Conservation (phyloP, 805 yeast species). For the Yarrowia deformans region DNA sequence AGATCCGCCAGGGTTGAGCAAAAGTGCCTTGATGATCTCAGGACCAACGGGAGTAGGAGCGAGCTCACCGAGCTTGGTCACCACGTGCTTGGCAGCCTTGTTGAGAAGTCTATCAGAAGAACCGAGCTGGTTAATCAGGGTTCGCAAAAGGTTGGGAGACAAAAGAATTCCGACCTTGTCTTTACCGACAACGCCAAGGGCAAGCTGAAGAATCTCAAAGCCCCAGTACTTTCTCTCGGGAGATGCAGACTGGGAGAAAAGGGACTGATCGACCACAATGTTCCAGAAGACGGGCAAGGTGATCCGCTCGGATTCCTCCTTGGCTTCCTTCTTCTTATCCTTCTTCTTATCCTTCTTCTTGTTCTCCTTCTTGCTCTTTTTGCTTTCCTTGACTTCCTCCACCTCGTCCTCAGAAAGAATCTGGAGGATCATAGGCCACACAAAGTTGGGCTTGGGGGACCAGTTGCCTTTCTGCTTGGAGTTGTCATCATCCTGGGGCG, state of each 20-base stretch:
- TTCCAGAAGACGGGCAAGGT: slow-evolving; percentile 76
- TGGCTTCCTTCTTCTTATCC: slow-evolving; percentile 43
- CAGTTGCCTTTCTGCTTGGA: slow-evolving; percentile 43
- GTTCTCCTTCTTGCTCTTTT: slow-evolving; percentile 41
- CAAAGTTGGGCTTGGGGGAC: slow-evolving; percentile 47
- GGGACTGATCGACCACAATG: slow-evolving; percentile 76
- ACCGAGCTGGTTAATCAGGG: slow-evolving; percentile 76
- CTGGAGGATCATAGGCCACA: slow-evolving; percentile 44
- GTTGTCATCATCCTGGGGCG: slow-evolving; percentile 51
- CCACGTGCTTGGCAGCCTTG: slow-evolving; percentile 65
- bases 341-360: slow-evolving; percentile 43
- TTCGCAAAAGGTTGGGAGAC: slow-evolving; percentile 65
- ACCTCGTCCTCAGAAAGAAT: slow-evolving; percentile 28
- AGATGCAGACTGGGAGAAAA: slow-evolving; percentile 78
- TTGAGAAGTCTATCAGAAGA: slow-evolving; percentile 70
- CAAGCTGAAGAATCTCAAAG: slow-evolving; percentile 68
- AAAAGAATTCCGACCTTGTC: slow-evolving; percentile 45
- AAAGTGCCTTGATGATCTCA: slow-evolving; percentile 49
- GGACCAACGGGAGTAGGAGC: slow-evolving; percentile 50
- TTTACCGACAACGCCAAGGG: slow-evolving; percentile 51
- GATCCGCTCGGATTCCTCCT: slow-evolving; percentile 45
- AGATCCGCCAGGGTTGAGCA: slow-evolving; percentile 57
- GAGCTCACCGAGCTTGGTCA: slow-evolving; percentile 54
- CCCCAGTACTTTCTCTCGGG: slow-evolving; percentile 89
- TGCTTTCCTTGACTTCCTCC: slow-evolving; percentile 42